Evolutionary conservation across 108 stramenopile species (phyloP), one percentile per base, ranked within the genome.

Genomic region (Nitzschia sp.): DNA sequence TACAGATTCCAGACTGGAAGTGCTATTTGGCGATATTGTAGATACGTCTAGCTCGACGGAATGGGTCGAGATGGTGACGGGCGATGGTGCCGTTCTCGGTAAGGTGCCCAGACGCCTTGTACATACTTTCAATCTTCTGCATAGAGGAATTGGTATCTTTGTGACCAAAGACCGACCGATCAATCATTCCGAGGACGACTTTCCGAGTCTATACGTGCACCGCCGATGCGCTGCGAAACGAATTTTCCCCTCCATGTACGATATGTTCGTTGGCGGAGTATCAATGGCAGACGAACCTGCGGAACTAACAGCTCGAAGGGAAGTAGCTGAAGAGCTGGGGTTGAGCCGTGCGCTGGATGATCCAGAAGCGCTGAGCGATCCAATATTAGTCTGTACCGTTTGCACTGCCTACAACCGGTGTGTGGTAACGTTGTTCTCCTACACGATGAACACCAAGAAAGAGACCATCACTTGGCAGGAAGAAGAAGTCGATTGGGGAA

Each of bases 211-310:
- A 23, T 93, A 93, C 64, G 77, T 78, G 0, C 91, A 93, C 65
- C 88, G 80, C 36, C 81, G 91, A 18, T 76, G 85, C 1, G 60
- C 60, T n/a, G 76, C 76, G 13, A 93, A 93, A 65, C 81, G 85
- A 15, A 88, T 93, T 36, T 93, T 93, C 66, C 91, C 91, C 13
- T 78, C 78, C 13, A 61, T 93, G 17, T 93, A 90, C 56, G 91
- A 93, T 46, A 93, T 93, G 91, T 93, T 89, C 70, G 87, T 93
- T 0, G 91, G 91, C n/a, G 91, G 91, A 8, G 79, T 93, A 1
- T 82, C 85, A 0, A 35, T 72, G 24, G 68, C 81, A 15, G 83
- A 78, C 8, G 88, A 93, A 76, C 66, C 71, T 33, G 21, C 86
- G n/a, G 35, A 71, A 2, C 19, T 67, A 13, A 90, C 91, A 28